These are phyloP conservation scores for Starmerella riodocensis DNA, from an alignment of 805 yeast species.

Conservation along the genomic window DNA sequence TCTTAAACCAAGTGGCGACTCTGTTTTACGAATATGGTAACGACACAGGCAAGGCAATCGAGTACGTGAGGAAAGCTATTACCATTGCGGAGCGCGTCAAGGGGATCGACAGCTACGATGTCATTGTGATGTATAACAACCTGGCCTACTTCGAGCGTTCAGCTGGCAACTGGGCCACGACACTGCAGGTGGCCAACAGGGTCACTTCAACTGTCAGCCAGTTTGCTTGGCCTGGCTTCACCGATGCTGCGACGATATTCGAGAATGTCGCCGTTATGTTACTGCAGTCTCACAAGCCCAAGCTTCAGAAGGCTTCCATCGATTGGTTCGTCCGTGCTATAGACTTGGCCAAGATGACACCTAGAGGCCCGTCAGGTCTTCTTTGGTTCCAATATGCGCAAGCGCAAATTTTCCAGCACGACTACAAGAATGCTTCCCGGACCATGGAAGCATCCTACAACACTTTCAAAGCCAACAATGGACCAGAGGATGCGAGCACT, in stretches of 20 bases:
- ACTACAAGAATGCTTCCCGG: conserved; percentile 43
- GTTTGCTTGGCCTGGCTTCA: conserved; percentile 52
- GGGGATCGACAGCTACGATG: conserved; percentile 72
- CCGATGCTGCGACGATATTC: conserved; percentile 52
- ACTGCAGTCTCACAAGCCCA: conserved; percentile 24
- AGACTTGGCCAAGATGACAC: conserved; percentile 39
- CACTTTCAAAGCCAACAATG: conserved; percentile 45
- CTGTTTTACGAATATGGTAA: conserved; percentile 46
- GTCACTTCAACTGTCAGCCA: conserved; percentile 46
- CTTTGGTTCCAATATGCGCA: conserved; percentile 59
- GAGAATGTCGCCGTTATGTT: conserved; percentile 49
- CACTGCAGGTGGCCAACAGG: conserved; percentile 49
- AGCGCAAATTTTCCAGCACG: conserved; percentile 39
- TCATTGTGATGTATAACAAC: conserved; percentile 57
- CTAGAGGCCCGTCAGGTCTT: conserved; percentile 49
- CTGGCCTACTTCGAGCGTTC: conserved; percentile 59
- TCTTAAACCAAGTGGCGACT: conserved; percentile 53
- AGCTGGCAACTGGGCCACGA: conserved; percentile 44
- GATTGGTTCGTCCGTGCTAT: conserved; percentile 45
- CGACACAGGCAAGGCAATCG: conserved; percentile 44
- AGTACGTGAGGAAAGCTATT: conserved; percentile 53
- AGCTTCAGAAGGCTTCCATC: conserved; percentile 33
- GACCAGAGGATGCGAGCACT: conserved; percentile 55
- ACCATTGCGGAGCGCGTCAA: conserved; percentile 62
- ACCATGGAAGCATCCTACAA: conserved; percentile 44